These are phyloP conservation scores for Acanthamoeba lenticulata DNA, from an alignment of 208 protist genomes.

Conservation along the genomic window DNA sequence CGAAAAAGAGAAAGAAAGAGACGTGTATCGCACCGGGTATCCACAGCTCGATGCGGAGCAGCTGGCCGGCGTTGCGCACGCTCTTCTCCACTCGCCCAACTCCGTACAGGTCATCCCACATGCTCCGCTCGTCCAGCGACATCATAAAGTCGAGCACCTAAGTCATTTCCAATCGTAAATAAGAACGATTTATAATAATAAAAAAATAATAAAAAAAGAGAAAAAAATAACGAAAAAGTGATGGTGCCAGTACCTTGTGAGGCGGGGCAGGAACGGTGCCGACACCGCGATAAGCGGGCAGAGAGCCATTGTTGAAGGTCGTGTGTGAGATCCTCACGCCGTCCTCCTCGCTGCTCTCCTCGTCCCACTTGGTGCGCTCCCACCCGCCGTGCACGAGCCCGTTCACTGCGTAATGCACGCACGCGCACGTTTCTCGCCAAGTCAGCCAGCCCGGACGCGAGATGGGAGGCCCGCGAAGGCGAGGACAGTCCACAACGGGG, in stretches of 20 bases:
- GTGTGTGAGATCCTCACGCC: slow-evolving; percentile 5
- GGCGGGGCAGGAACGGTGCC: neutral
- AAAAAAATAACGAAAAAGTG: neutral
- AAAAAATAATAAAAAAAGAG: neutral
- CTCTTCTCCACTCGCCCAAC: neutral
- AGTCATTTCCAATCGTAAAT: neutral
- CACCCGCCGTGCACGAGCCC: neutral
- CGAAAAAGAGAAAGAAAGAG: neutral
- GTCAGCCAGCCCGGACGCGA: no score
- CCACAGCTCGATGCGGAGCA: slow-evolving; percentile 17
- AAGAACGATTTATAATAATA: neutral
- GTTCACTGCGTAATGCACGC: neutral
- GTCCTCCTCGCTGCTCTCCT: neutral
- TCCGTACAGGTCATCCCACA: slow-evolving; percentile 43
- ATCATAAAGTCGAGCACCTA: slow-evolving; percentile 43
- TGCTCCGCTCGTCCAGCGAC: slow-evolving; percentile 19
- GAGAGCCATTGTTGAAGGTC: slow-evolving; percentile 19
- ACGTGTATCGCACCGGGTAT: neutral
- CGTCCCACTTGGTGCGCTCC: neutral
- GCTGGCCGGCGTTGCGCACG: neutral
- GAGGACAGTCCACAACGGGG: no score
- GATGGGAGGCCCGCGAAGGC: no score
- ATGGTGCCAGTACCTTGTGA: neutral
- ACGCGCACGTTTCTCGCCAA: no score
- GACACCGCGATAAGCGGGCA: neutral